These are phyloP conservation scores for Pyrenula aspistea DNA, from an alignment of 495 filamentous ascomycete genomes.

Conservation along the genomic window DNA sequence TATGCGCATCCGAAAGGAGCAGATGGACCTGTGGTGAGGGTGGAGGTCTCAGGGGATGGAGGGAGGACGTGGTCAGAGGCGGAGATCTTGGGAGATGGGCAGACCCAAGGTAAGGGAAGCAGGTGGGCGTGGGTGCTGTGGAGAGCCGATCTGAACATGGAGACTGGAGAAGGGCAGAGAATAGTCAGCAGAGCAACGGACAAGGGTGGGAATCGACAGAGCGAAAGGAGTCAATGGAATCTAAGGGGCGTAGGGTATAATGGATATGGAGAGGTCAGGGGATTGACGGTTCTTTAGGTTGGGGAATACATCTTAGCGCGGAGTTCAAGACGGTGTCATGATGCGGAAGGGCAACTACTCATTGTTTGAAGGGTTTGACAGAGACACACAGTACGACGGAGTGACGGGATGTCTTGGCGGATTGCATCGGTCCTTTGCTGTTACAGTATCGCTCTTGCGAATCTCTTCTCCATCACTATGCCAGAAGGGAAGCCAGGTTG, in stretches of 20 bases:
- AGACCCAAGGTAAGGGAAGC: conserved; percentile 1
- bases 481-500: too few relatives aligned
- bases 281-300: conserved; percentile 23
- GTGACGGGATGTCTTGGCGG: too few relatives aligned
- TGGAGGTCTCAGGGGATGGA: conserved; percentile 38
- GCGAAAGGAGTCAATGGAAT: conserved; percentile 38
- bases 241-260: conserved; percentile 48
- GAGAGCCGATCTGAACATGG: conserved; percentile 21
- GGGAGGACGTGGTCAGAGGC: conserved; percentile 38
- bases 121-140: conserved; percentile 42
- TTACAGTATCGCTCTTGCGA: too few relatives aligned
- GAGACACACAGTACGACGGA: too few relatives aligned
- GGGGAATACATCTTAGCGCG: too few relatives aligned
- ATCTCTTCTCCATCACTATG: too few relatives aligned
- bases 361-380: too few relatives aligned
- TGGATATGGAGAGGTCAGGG: conserved; percentile 42
- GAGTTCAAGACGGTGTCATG: too few relatives aligned
- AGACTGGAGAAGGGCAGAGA: conserved; percentile 18
- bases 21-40: conserved; percentile 37
- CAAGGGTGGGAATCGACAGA: conserved; percentile 35
- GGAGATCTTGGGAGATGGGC: conserved; percentile 14
- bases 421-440: too few relatives aligned
- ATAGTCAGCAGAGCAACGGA: conserved; percentile 43
- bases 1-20: conserved; percentile 45
- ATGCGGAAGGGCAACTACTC: too few relatives aligned